phyloP scores from a whole-genome alignment of 225 moss, liverwort and hornwort species.

The Bryum argenteum region DNA sequence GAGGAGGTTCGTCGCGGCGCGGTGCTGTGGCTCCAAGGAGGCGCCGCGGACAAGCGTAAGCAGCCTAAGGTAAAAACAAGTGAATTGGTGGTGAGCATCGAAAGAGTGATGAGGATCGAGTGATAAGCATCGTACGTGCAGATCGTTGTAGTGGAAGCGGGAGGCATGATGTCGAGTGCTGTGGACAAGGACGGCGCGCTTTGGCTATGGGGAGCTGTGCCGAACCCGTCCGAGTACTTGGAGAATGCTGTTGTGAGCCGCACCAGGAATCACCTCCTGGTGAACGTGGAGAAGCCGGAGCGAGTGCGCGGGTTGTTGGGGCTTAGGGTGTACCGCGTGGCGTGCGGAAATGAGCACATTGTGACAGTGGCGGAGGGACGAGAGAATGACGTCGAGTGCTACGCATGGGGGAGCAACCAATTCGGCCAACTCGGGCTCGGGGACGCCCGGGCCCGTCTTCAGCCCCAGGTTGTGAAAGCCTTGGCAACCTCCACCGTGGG shows the following conservation, averaged over 20 bases:
- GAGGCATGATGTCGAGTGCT: constrained; percentile 60
- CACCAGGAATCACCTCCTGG: constrained; percentile 15
- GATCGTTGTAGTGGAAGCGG: constrained; percentile 49
- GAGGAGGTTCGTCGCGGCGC: constrained; percentile 20
- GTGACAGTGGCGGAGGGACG: constrained; percentile 41
- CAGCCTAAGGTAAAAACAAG: constrained; percentile 33
- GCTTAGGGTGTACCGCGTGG: constrained; percentile 41
- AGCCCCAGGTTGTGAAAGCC: constrained; percentile 29
- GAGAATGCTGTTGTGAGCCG: background rate
- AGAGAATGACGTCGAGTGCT: constrained; percentile 34
- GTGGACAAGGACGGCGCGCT: constrained; percentile 49
- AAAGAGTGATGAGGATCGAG: no score
- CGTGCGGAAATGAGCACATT: constrained; percentile 62
- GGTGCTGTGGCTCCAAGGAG: constrained; percentile 20
- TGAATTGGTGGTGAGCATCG: background rate
- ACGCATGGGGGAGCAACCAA: constrained; percentile 55
- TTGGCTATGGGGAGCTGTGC: constrained; percentile 64
- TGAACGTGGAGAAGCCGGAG: constrained; percentile 44
- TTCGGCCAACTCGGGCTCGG: constrained; percentile 55
- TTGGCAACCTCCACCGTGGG: constrained; percentile 9
- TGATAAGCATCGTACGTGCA: background rate
- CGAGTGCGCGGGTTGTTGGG: constrained; percentile 37
- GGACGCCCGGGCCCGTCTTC: constrained; percentile 37
- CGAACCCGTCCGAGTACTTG: constrained; percentile 29
- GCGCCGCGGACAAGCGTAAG: constrained; percentile 13